Conservation (phyloP, 2,329 filamentous ascomycete species). For the Alternaria novae-zelandiae region DNA sequence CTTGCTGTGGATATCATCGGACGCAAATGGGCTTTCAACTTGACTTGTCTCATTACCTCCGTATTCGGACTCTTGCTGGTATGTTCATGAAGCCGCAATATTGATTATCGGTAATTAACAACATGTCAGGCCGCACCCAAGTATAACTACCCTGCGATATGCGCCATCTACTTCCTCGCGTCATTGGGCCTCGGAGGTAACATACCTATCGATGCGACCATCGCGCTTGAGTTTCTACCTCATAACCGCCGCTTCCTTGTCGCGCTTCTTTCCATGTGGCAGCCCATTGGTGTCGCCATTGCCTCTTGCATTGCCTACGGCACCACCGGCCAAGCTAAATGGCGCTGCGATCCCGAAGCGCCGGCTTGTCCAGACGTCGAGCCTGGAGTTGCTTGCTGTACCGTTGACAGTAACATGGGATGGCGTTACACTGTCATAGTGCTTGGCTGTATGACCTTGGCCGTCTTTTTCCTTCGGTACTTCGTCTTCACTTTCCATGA, state of each 20-base stretch:
- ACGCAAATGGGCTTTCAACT: constrained; percentile 36
- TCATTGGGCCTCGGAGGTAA: constrained; percentile 37
- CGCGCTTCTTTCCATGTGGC: constrained; percentile 40
- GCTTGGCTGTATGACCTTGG: constrained; percentile 34
- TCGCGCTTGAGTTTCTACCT: constrained; percentile 35
- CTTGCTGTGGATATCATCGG: constrained; percentile 37
- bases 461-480: constrained; percentile 36
- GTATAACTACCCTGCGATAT: constrained; percentile 38
- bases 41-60: constrained; percentile 38
- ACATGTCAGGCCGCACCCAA: constrained; percentile 32
- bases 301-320: constrained; percentile 38
- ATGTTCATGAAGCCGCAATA: neutral
- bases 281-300: constrained; percentile 35
- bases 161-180: constrained; percentile 37
- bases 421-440: constrained; percentile 40
- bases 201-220: constrained; percentile 37
- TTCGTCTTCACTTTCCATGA: constrained; percentile 40
- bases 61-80: constrained; percentile 33
- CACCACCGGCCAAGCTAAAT: constrained; percentile 30
- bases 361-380: constrained; percentile 19
- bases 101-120: constrained; percentile 1
- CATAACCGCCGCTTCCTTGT: constrained; percentile 37
- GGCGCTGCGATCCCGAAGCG: constrained; percentile 31
- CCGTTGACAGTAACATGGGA: constrained; percentile 35
- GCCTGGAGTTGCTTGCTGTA: constrained; percentile 7